phyloP scores from a whole-genome alignment of 129 eudicot species.

The Dittrichia graveolens region DNA sequence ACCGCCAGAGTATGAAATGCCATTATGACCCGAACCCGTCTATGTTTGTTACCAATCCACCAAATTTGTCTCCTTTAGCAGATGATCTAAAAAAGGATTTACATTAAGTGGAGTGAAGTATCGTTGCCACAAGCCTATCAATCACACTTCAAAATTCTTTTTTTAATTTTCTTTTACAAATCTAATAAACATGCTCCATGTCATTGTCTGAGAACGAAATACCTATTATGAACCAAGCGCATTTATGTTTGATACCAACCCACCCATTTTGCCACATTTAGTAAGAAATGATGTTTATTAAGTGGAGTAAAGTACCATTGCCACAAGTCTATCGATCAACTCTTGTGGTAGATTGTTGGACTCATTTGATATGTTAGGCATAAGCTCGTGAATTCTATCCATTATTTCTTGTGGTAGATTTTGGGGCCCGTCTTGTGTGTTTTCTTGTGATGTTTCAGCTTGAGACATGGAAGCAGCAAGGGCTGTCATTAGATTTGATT shows the following conservation, averaged over 20 bases:
- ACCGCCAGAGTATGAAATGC: neutral
- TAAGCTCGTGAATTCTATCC: conserved; percentile 56
- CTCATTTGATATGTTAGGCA: conserved; percentile 52
- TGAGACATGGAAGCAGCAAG: conserved; percentile 59
- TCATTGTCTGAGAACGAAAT: too few relatives aligned
- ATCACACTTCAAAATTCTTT: too few relatives aligned
- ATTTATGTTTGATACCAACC: neutral
- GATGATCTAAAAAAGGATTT: too few relatives aligned
- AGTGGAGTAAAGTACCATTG: conserved; percentile 31
- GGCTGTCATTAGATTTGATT: conserved; percentile 61
- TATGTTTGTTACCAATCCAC: neutral
- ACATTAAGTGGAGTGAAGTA: neutral
- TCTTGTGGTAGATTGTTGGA: conserved; percentile 40
- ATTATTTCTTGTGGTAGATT: conserved; percentile 51
- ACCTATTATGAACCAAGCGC: neutral
- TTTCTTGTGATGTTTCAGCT: conserved; percentile 62
- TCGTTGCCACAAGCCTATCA: conserved; percentile 44
- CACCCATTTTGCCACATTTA: neutral
- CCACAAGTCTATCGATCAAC: conserved; percentile 40
- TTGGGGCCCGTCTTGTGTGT: conserved; percentile 47
- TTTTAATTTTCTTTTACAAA: too few relatives aligned
- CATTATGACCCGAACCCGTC: neutral
- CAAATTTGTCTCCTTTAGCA: neutral
- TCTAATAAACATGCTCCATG: too few relatives aligned
- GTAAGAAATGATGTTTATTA: neutral